phyloP scores from a whole-genome alignment of 1,284 basidiomycete genomes.

The Sporisorium reilianum region DNA sequence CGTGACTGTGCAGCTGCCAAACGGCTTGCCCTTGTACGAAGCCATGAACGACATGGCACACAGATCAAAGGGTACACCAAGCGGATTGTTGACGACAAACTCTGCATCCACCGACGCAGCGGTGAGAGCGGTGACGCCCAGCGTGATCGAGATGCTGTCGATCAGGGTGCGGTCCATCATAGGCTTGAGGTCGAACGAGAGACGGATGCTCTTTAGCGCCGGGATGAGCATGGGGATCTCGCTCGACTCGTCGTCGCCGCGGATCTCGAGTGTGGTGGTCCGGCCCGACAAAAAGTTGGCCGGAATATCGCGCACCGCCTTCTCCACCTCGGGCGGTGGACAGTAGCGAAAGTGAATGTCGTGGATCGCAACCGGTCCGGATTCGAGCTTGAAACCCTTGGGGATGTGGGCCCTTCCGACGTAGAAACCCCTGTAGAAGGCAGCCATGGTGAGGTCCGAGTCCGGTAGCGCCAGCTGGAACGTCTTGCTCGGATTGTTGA shows the following conservation, averaged over 20 bases:
- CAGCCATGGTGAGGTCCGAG: slow-evolving; percentile 53
- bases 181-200: slow-evolving; percentile 55
- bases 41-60: slow-evolving; percentile 54
- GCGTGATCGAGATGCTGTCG: slow-evolving; percentile 55
- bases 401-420: slow-evolving; percentile 51
- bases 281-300: slow-evolving; percentile 57
- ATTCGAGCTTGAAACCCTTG: slow-evolving; percentile 37
- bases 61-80: slow-evolving; percentile 56
- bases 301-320: slow-evolving; percentile 47
- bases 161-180: slow-evolving; percentile 57
- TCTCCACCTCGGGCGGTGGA: slow-evolving; percentile 33
- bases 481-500: slow-evolving; percentile 56
- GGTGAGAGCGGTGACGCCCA: slow-evolving; percentile 57
- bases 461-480: slow-evolving; percentile 45
- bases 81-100: slow-evolving; percentile 59
- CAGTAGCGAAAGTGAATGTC: slow-evolving; percentile 57
- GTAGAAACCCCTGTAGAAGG: slow-evolving; percentile 48
- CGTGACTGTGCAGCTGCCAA: slow-evolving; percentile 48
- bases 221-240: slow-evolving; percentile 43
- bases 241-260: slow-evolving; percentile 56
- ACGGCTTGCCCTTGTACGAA: slow-evolving; percentile 50
- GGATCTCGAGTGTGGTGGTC: slow-evolving; percentile 51
- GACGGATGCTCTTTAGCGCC: slow-evolving; percentile 45
- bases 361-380: slow-evolving; percentile 48
- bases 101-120: slow-evolving; percentile 50